Base-by-base conservation (phyloP, 169 alveolate species). In the Eimeria mitis region DNA sequence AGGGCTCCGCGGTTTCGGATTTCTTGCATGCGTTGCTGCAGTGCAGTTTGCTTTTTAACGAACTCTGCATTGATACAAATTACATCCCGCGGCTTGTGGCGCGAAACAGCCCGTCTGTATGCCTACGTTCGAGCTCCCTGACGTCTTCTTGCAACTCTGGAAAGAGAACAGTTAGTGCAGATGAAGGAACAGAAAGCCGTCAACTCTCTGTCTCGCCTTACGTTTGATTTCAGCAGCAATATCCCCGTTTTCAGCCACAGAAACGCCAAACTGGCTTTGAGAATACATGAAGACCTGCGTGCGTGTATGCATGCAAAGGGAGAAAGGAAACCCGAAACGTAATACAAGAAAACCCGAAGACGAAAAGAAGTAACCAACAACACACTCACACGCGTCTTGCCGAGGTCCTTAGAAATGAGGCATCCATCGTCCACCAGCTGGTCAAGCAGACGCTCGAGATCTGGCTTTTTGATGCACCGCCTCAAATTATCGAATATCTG, bases 271-370 rank as follows among this genome's bases (percentile, higher is more conserved):
- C 75, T 91, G 92, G 42, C 75, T 44, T 83, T 91, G 96, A 34
- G 87, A 49, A 59, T 79, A 78, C 96, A 91, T 91, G 87, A 78
- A 91, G 71, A 91, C 96, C 96, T 91, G 76, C 34, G 31, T 52
- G 76, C 34, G 31, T 52, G 42, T n/a, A 31, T 68, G 76, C 76
- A n/a, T 31, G 19, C 21, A 61, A 2, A 23, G 71, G 28, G 42
- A 5, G 44, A 68, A 68, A 16, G 21, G 37, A 25, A 61, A 19
- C 65, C 16, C 16, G 65, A 9, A 61, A 2, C 9, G 52, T 8
- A 71, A 23, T 37, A 44, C 23, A 37, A 42, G 44, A 42, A 23
- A 6, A 61, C 37, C 37, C 31, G 37, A 63, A 63, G 71, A 63
- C 11, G 37, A 63, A 63, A 28, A 1, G 71, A 63, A 63, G 13